These are phyloP conservation scores for Fusarium virguliforme DNA, from an alignment of 2,329 filamentous ascomycete genomes.

Conservation along the genomic window DNA sequence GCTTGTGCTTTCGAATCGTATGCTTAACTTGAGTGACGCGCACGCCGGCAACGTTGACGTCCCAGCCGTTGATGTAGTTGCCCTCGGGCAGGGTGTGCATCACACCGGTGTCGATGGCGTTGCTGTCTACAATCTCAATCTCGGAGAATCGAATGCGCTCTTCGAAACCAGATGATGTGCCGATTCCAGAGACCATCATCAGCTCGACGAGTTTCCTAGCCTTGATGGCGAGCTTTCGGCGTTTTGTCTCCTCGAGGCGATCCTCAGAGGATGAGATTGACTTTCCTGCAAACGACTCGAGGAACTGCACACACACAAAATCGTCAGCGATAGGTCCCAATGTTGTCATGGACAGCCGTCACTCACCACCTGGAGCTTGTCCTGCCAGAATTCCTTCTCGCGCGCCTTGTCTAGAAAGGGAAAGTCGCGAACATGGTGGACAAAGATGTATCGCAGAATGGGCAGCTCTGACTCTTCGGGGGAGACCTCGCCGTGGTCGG, in stretches of 20 bases:
- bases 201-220: slow-evolving; percentile 96
- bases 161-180: slow-evolving; percentile 96
- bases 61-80: slow-evolving; percentile 95
- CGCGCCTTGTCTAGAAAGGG: slow-evolving; percentile 96
- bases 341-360: neutral
- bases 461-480: slow-evolving; percentile 95
- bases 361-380: slow-evolving; percentile 93
- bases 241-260: slow-evolving; percentile 94
- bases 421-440: slow-evolving; percentile 97
- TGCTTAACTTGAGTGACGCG: slow-evolving; percentile 85
- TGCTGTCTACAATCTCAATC: slow-evolving; percentile 94
- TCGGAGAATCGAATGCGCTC: slow-evolving; percentile 97
- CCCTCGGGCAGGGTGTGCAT: slow-evolving; percentile 91
- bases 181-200: slow-evolving; percentile 99
- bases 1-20: slow-evolving; percentile 90
- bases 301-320: slow-evolving; percentile 74
- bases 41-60: slow-evolving; percentile 91
- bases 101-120: slow-evolving; percentile 91
- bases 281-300: slow-evolving; percentile 97
- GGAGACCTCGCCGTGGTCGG: slow-evolving; percentile 91
- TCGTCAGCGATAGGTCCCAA: slow-evolving; percentile 22
- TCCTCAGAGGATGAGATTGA: slow-evolving; percentile 98
- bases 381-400: slow-evolving; percentile 99
- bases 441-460: slow-evolving; percentile 95
- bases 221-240: slow-evolving; percentile 91